Conservation (phyloP, 352 stramenopile genomes). For the Nothophytophthora sp. region DNA sequence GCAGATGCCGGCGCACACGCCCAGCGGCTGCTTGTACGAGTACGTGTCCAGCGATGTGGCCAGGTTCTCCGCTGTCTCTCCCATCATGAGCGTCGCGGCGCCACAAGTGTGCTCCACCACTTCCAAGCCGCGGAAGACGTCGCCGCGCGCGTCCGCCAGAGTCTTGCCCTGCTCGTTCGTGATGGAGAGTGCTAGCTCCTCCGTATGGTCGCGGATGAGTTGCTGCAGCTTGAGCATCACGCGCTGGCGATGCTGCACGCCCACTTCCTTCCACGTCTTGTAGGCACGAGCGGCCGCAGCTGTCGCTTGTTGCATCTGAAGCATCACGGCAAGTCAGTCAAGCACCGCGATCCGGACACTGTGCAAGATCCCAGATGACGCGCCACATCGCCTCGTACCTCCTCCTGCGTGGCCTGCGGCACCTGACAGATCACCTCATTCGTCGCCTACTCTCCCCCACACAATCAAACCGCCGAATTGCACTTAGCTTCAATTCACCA, state of each 20-base stretch:
- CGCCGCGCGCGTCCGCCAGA: constrained; percentile 93
- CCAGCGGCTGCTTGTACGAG: constrained; percentile 96
- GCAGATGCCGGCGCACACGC: constrained; percentile 93
- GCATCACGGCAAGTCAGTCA: not conserved
- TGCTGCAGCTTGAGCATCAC: constrained; percentile 97
- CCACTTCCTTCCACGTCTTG: constrained; percentile 92
- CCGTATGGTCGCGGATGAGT: constrained; percentile 94
- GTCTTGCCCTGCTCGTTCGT: constrained; percentile 95
- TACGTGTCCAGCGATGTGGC: constrained; percentile 94
- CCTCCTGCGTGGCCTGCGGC: constrained; percentile 83
- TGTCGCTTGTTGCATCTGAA: constrained; percentile 86
- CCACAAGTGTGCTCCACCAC: constrained; percentile 82
- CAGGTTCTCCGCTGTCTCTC: constrained; percentile 94
- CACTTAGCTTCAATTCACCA: not conserved
- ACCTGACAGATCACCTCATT: constrained; percentile 89
- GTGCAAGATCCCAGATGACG: no score
- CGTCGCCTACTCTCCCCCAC: constrained; percentile 82
- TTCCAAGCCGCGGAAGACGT: constrained; percentile 97
- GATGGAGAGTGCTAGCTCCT: constrained; percentile 95
- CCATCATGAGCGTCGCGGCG: constrained; percentile 90
- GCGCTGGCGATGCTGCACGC: constrained; percentile 93
- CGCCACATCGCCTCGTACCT: constrained; percentile 33
- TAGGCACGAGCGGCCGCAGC: constrained; percentile 83
- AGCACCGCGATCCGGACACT: no score
- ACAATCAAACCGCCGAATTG: not conserved